Evolutionary conservation across 352 stramenopile genomes (phyloP), one percentile per base, ranked within the genome.

Genomic region (Phytophthora crassamura): DNA sequence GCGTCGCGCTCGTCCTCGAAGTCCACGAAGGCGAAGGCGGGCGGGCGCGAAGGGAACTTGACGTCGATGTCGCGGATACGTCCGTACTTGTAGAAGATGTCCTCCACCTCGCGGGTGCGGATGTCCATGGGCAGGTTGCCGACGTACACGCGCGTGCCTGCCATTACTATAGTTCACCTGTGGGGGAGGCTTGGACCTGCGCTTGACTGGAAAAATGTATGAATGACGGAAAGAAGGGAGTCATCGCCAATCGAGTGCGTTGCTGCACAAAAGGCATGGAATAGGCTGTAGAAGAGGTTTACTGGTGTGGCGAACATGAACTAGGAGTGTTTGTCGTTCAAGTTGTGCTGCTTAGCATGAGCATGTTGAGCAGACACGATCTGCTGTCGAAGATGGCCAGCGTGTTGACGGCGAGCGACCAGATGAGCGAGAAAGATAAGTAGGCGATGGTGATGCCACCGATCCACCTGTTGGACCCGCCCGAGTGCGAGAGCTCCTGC

Each of bases 81-180:
- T 1, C 84, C 85, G 49, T 85, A 91, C 65, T 89, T 89, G 61
- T 80, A 80, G 59, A 95, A 92, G 8, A 89, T 75, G 16, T 92
- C 81, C 52, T 91, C 79, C 35, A 93, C 73, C 66, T 93, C 84
- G 40, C 72, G 82, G 42, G 88, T 88, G 56, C 78, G 82, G 58
- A 93, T 77, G 57, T 91, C 78, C 45, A 84, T 78, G 40, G 87
- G 87, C 53, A 95, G 63, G 62, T 92, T 91, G 33, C 85, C 85
- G 41, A 93, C 84, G 56, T 88, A 88, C 48, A 88, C 67, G 53
- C 79, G 79, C 7, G 78, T 74, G 22, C 64, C 71, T 22, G 72
- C 68, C 78, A 84, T 82, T 38, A 9, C 32, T 42, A 10, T 38
- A 1, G 30, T 5, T 34, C 20, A 55, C 15, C 35, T 56, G 0